phyloP scores from a whole-genome alignment of 2,329 filamentous ascomycete species.

The Pyrenophora seminiperda region DNA sequence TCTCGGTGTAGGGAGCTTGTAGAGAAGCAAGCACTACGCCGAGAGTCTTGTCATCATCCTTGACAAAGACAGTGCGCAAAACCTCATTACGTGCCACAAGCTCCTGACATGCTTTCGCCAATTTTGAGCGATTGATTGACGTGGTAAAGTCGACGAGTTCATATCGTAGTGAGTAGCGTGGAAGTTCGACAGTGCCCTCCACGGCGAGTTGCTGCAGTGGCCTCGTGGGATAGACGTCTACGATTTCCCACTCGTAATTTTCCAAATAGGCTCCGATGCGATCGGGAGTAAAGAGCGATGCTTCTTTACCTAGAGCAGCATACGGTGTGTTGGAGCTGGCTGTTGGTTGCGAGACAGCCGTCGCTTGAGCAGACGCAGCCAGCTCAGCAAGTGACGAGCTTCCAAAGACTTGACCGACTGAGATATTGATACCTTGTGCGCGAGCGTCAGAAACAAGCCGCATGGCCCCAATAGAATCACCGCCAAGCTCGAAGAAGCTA shows the following conservation, averaged over 20 bases:
- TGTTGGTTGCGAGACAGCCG: conserved; percentile 19
- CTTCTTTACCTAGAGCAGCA: conserved; percentile 55
- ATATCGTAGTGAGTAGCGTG: conserved; percentile 67
- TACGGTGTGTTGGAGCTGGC: conserved; percentile 54
- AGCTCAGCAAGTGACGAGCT: conserved; percentile 48
- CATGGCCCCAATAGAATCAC: conserved; percentile 56
- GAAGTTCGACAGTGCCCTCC: conserved; percentile 60
- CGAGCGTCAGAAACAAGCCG: conserved; percentile 50
- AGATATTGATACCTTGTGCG: conserved; percentile 44
- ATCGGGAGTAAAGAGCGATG: conserved; percentile 53
- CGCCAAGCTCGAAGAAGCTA: conserved; percentile 55
- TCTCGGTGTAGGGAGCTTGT: conserved; percentile 53
- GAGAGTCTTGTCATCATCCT: conserved; percentile 56
- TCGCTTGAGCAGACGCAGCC: conserved; percentile 40
- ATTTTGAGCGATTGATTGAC: conserved; percentile 54
- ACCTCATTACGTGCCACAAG: conserved; percentile 68
- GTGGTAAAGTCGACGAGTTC: conserved; percentile 67
- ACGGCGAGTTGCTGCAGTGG: conserved; percentile 66
- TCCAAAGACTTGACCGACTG: conserved; percentile 54
- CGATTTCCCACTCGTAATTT: conserved; percentile 57
- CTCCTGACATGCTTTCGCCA: conserved; percentile 58
- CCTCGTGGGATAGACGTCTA: conserved; percentile 63
- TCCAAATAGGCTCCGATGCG: conserved; percentile 59
- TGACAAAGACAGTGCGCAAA: conserved; percentile 67
- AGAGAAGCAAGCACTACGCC: conserved; percentile 65